Base-by-base conservation (phyloP, 805 yeast species). In the Candida easanensis region DNA sequence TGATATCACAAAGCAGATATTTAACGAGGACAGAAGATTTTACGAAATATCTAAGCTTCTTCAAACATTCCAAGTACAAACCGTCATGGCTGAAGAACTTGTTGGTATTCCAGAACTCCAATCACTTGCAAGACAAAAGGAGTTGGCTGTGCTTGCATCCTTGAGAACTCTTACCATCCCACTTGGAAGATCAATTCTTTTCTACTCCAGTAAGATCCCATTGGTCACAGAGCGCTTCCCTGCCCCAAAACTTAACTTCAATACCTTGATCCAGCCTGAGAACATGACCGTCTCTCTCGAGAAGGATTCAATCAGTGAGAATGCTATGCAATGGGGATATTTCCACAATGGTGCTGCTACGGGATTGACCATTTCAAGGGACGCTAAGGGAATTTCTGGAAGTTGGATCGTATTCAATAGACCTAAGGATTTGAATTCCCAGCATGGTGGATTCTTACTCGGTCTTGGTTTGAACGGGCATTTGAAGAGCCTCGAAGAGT, bases 381-480 rank as follows among this genome's bases (percentile, higher is more conserved):
- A 76, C 36, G 79, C 88, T 0, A 73, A 75, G 32, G 88, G 87
- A 8, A 79, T 88, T 8, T 74, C 79, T 8, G 96, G 97, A 1
- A 81, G 95, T 53, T 91, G 98, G 98, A 85, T 91, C 28, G 84
- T 84, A 1, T 88, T 86, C 60, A 88, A 88, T 53, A 84, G 82
- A 52, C 96, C 96, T 0, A 5, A 21, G 3, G 6, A 16, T 0
- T 61, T 85, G 25, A 80, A 79, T 52, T 76, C 96, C 0, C 90
- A 87, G 48, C 97, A 90, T 68, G 97, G 97, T 18, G 99, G 99
- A 0, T 89, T 93, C 53, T 64, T 93, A n/a, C 65, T 88, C 16
- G 99, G 97, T 0, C 68, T 93, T 20, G 99, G 99, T 0, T 66
- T 93, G 23, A 88, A 88, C 63, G 98, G 98, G 0, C 96, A 90